Percentiles rank a stretch among this genome's conserved stretches.
Conservation (phyloP, 768 basidiomycete genomes). For the Pleurotus platypus region DNA sequence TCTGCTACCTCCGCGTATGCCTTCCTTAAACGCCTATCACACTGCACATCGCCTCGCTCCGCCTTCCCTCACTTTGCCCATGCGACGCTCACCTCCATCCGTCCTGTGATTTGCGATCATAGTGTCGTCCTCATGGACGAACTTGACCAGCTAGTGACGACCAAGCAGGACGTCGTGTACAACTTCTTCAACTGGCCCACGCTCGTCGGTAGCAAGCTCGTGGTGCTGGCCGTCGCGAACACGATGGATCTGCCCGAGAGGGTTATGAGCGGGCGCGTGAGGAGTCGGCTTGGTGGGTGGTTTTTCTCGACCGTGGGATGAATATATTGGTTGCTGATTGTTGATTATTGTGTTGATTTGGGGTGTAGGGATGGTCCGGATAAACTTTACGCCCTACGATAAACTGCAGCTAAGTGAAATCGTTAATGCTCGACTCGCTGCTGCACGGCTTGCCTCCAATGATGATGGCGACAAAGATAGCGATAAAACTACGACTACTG, state of each 20-base stretch:
- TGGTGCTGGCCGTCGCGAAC: constrained; percentile 96
- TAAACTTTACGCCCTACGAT: constrained; percentile 89
- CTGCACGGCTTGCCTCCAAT: constrained; percentile 26
- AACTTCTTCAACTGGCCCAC: constrained; percentile 99
- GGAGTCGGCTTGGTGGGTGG: constrained; percentile 79
- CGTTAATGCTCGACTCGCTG: constrained; percentile 74
- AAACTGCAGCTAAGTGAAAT: constrained; percentile 79
- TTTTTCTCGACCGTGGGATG: background rate
- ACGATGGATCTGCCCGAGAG: constrained; percentile 98
- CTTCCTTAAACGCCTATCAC: too few species aligned
- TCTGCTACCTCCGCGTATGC: too few species aligned
- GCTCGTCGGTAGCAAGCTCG: constrained; percentile 77
- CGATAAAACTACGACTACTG: constrained; percentile 29
- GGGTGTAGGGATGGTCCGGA: constrained; percentile 77
- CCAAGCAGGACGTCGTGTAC: constrained; percentile 97
- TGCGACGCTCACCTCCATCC: too few species aligned
- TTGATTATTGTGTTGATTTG: background rate
- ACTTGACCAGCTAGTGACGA: constrained; percentile 92
- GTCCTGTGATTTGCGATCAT: background rate
- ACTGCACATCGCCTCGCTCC: too few species aligned
- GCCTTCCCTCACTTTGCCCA: too few species aligned
- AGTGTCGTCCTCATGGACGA: constrained; percentile 99
- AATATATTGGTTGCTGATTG: background rate
- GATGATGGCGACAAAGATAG: constrained; percentile 25
- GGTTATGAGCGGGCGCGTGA: constrained; percentile 87